Conservation (phyloP, 2,329 filamentous ascomycete species). For the Fusarium udum region DNA sequence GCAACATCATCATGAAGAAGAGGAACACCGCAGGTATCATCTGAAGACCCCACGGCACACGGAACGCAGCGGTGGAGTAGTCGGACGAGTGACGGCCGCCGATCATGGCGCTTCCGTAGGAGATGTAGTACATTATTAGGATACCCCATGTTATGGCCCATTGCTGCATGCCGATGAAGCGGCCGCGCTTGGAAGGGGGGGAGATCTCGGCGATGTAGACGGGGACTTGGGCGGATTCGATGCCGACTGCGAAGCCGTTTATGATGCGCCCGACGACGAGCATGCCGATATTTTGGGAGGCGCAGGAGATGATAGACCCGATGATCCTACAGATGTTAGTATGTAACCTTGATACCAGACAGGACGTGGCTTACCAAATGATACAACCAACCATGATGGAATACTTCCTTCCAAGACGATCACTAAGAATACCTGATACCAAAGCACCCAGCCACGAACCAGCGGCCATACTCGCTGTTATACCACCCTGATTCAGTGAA, state of each 20-base stretch:
- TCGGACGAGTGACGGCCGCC: conserved; percentile 51
- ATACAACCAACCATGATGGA: conserved; percentile 61
- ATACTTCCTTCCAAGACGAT: conserved; percentile 59
- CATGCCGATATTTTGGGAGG: conserved; percentile 53
- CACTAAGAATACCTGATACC: conserved; percentile 59
- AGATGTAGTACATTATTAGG: conserved; percentile 72
- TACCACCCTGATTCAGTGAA: conserved; percentile 59
- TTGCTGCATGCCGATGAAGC: conserved; percentile 66
- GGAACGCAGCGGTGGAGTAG: conserved; percentile 66
- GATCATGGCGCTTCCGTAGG: conserved; percentile 72
- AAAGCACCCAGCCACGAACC: conserved; percentile 62
- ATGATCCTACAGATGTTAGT: conserved; percentile 51
- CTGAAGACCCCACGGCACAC: conserved; percentile 70
- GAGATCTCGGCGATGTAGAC: conserved; percentile 77
- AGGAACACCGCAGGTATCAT: conserved; percentile 67
- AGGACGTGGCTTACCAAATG: conserved; percentile 55
- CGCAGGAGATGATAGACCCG: conserved; percentile 58
- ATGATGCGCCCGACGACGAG: conserved; percentile 64
- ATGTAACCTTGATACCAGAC: background rate
- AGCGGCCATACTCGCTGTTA: conserved; percentile 61
- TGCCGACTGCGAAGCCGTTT: conserved; percentile 72
- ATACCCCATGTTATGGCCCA: conserved; percentile 79
- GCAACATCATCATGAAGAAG: conserved; percentile 66
- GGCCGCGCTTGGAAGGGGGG: conserved; percentile 58
- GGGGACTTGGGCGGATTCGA: conserved; percentile 72